Evolutionary conservation across 306 rosid species (phyloP), one percentile per base, ranked within the genome.

Genomic region (Herpetospermum pedunculosum): DNA sequence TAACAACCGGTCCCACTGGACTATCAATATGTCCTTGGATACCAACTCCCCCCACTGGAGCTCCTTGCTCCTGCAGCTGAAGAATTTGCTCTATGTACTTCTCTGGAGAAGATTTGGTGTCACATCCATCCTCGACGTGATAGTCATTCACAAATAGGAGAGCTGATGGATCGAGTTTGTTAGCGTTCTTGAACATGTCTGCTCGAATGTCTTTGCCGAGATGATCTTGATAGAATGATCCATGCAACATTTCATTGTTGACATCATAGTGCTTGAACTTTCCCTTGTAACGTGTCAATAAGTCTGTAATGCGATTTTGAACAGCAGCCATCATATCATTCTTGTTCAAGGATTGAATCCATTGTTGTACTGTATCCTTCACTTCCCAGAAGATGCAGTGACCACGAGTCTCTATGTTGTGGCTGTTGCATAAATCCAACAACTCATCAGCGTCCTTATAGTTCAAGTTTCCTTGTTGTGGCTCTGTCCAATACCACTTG

Each of bases 381-480:
- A 91, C 96, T 71, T 91, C 99, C 97, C 97, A 95, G 84, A 91
- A 91, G 79, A 94, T 94, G 23, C 99, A 89, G 69, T 94, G 97
- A 18, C 97, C 97, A 8, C 99, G 91, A 18, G 83, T 76, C 12
- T 87, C 77, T 73, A 95, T 91, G 67, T 83, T 83, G 86, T 88
- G 49, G 64, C 81, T 87, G 74, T 85, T 75, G 62, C 97, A 95
- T 14, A 88, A 76, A 73, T 78, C 85, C 63, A 91, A 73, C 78
- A 95, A 73, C 21, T 87, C 99, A 79, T 95, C 96, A 4, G 96
- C 97, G 63, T 95, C 99, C 62, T 81, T 84, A 80, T 91, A 88
- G 81, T 91, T 91, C 37, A 95, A 75, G 2, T 77, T 91, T n/a
- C 97, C 99, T 57, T 80, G 78, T 12, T 91, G 96, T 28, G 96